phyloP scores from a whole-genome alignment of 1,284 basidiomycete genomes.

The Bondarzewia mesenterica region DNA sequence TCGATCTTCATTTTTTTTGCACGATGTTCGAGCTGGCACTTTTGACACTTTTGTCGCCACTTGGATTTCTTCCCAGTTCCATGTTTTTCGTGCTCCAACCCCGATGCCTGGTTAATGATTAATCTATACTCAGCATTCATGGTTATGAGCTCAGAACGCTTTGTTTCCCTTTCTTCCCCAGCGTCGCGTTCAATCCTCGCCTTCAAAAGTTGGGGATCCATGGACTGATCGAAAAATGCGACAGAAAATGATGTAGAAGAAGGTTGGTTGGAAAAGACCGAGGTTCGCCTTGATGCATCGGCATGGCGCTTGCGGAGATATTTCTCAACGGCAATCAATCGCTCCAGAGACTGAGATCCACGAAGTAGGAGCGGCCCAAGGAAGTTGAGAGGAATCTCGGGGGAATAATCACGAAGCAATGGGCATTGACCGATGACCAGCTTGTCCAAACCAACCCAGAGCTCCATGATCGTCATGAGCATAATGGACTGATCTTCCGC shows the following conservation, averaged over 20 bases:
- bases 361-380: conserved; percentile 32
- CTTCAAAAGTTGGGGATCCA: conserved; percentile 2
- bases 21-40: conserved; percentile 23
- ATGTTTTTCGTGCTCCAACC: not conserved
- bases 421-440: conserved; percentile 24
- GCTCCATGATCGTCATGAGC: conserved; percentile 31
- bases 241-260: conserved; percentile 3
- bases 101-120: not conserved
- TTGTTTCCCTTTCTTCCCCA: not conserved
- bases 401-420: conserved; percentile 33
- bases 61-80: not conserved
- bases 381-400: conserved; percentile 30
- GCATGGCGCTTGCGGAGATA: conserved; percentile 25
- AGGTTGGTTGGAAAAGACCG: conserved; percentile 17
- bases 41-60: conserved; percentile 17
- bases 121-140: not conserved
- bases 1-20: conserved; percentile 23
- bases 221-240: conserved; percentile 5
- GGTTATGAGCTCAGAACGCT: conserved; percentile 1
- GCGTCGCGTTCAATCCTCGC: conserved; percentile 18
- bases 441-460: conserved; percentile 38
- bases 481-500: conserved; percentile 35
- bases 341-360: conserved; percentile 17
- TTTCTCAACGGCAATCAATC: conserved; percentile 18
- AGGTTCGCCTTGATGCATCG: conserved; percentile 4